Percentiles rank a stretch among this genome's conserved stretches.
Evolutionary conservation across 148 eudicot genomes (phyloP).

Genomic region (Amaranthus hypochondriacus): DNA sequence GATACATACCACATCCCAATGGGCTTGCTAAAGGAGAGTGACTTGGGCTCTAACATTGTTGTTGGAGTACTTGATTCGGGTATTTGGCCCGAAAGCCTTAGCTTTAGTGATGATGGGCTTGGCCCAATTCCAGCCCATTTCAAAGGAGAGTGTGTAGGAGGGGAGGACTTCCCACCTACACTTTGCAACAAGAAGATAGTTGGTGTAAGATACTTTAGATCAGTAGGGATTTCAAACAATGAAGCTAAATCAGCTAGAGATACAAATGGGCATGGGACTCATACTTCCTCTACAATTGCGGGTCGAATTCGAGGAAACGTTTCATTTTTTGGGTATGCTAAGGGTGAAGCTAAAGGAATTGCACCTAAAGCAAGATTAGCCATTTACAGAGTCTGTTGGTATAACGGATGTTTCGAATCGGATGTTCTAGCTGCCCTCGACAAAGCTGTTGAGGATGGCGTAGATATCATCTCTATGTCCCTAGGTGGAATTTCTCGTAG

Average conservation of each 20-base stretch:
- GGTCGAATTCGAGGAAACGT: constrained; percentile 30
- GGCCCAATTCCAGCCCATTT: constrained; percentile 52
- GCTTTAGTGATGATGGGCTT: constrained; percentile 56
- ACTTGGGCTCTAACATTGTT: constrained; percentile 30
- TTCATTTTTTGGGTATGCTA: constrained; percentile 39
- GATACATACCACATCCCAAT: constrained; percentile 4
- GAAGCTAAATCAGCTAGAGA: constrained; percentile 37
- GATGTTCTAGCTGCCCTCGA: constrained; percentile 63
- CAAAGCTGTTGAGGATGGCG: constrained; percentile 56
- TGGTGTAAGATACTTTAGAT: constrained; percentile 34
- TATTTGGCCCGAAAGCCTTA: constrained; percentile 56
- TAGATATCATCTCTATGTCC: constrained; percentile 56
- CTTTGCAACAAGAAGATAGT: constrained; percentile 58
- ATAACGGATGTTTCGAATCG: constrained; percentile 30
- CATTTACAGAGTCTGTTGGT: constrained; percentile 54
- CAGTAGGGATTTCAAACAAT: constrained; percentile 8
- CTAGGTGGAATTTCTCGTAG: constrained; percentile 20
- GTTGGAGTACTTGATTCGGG: constrained; percentile 71
- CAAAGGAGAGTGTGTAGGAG: constrained; percentile 55
- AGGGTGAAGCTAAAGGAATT: constrained; percentile 52
- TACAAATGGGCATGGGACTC: constrained; percentile 62
- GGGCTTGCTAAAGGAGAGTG: constrained; percentile 13
- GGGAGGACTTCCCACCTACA: constrained; percentile 30
- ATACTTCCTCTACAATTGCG: constrained; percentile 61
- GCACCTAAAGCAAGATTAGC: constrained; percentile 71